A percentile compares a stretch with the other conserved stretches of the same genome.
Conservation (phyloP, 495 filamentous ascomycete genomes). For the Terfezia boudieri region DNA sequence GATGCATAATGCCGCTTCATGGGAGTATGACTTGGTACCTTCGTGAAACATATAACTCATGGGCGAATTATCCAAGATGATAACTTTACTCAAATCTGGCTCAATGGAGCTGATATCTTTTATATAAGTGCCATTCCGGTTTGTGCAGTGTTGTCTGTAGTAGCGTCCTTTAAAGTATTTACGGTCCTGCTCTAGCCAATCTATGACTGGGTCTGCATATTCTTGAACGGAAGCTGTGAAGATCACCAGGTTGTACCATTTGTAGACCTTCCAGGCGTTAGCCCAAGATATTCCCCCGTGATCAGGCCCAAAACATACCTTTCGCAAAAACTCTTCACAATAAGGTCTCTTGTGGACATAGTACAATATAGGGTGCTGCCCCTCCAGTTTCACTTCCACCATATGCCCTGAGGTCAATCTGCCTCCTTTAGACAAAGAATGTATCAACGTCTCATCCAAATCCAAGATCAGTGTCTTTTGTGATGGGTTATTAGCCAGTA, state of each 20-base stretch:
- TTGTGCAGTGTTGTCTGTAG: constrained; percentile 91
- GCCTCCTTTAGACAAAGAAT: constrained; percentile 89
- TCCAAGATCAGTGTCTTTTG: constrained; percentile 88
- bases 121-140: constrained; percentile 85
- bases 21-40: constrained; percentile 30
- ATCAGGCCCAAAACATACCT: constrained; percentile 26
- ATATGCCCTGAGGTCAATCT: constrained; percentile 93
- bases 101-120: constrained; percentile 93
- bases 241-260: constrained; percentile 95
- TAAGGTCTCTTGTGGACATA: constrained; percentile 95
- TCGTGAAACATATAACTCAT: constrained; percentile 98
- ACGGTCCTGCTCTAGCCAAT: constrained; percentile 91
- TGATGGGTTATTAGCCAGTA: constrained; percentile 40
- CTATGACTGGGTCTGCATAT: constrained; percentile 95
- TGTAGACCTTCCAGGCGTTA: constrained; percentile 36
- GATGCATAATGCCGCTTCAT: not conserved
- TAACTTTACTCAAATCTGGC: constrained; percentile 85
- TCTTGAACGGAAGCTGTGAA: constrained; percentile 97
- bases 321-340: constrained; percentile 89
- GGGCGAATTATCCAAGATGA: constrained; percentile 96
- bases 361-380: constrained; percentile 90
- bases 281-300: not conserved
- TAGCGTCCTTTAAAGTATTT: constrained; percentile 85
- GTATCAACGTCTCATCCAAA: constrained; percentile 90
- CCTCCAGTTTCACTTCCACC: constrained; percentile 90